Base-by-base conservation (phyloP, 192 early-diverging fungal species). In the Mortierella alpina region DNA sequence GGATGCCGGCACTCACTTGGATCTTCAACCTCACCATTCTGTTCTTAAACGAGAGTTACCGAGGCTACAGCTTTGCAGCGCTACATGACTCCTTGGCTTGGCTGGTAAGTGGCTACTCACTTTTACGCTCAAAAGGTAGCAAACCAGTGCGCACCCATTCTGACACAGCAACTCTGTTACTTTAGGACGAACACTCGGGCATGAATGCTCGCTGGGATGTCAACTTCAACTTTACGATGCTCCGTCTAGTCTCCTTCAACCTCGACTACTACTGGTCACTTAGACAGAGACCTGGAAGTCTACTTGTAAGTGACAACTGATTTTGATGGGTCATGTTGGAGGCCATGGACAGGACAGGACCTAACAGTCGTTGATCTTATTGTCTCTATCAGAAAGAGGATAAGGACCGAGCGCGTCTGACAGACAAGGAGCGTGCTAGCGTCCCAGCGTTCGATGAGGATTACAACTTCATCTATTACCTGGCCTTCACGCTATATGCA, bases 261-360 rank as follows among this genome's bases (percentile, higher is more conserved):
- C 92, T 98, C 93, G 97, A 99, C 84, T 95, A 93, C 68, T 95
- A 97, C 74, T 98, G 96, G 96, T 68, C 62, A 53, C 70, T 73
- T 42, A 71, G 67, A 49, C 41, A 69, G 6, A 22, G 72, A 6
- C 52, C 49, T 8, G 72, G 66, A 42, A 44, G 66, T 13, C 40
- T 45, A 46, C 63, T 59, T 53, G 81, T 82, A 74, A 59, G 64
- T 39, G 4, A 20, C 45, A 1, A 31, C 13, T 18, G 14, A 13
- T 7, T 22, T 12, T 20, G 48, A 11, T 44, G n/a, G 10, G 40
- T 2, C 31, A 8, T 6, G 15, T 5, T 20, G 7, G 18, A 48
- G 45, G n/a, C 7, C 15, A 17, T 17, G 13, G 15, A 47, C 41
- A n/a, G 54, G 59, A 67, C 73, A 59, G 55, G 66, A 49, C 40